Conservation (phyloP, 2,329 filamentous ascomycete species). For the Aureobasidium sp. region DNA sequence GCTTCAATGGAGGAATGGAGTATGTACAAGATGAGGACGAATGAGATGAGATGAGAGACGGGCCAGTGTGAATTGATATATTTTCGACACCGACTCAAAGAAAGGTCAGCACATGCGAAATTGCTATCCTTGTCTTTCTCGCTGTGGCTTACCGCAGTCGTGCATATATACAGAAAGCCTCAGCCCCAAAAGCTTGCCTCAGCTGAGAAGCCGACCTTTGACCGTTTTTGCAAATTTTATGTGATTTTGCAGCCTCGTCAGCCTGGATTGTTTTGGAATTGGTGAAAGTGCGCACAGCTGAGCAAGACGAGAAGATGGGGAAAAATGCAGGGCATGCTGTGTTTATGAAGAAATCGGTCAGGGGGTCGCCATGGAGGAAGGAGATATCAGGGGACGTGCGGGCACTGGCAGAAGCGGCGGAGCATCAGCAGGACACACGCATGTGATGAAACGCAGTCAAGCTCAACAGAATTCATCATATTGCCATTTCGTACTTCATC, state of each 20-base stretch:
- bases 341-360: not conserved
- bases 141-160: constrained; percentile 9
- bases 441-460: not conserved
- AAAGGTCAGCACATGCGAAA: not conserved
- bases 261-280: not conserved
- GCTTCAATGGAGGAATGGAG: not conserved
- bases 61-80: not conserved
- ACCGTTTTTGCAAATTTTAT: not conserved
- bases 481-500: not conserved
- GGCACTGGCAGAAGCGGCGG: too few relatives aligned
- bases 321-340: not conserved
- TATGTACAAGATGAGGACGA: not conserved
- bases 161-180: constrained; percentile 2
- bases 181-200: constrained; percentile 1
- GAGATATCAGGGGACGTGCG: not conserved
- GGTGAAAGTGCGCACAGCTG: constrained; percentile 1
- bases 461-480: not conserved
- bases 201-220: not conserved
- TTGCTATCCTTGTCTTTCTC: not conserved
- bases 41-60: not conserved
- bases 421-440: constrained; percentile 6
- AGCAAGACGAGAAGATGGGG: not conserved
- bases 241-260: not conserved
- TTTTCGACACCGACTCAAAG: not conserved
- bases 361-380: not conserved